Conservation (phyloP, 345 rosid species). For the Carallia pectinifolia region DNA sequence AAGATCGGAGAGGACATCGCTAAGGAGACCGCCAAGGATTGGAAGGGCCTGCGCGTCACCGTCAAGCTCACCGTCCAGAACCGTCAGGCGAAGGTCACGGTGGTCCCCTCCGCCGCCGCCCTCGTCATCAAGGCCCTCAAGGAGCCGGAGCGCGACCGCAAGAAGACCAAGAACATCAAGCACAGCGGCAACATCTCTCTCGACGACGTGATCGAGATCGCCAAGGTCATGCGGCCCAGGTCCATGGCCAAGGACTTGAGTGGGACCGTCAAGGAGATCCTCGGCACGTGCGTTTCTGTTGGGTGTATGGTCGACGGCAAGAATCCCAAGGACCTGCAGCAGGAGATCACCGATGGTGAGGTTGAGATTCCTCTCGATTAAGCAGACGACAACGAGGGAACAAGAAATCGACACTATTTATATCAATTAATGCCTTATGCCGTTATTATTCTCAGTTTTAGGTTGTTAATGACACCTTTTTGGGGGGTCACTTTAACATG, state of each 20-base stretch:
- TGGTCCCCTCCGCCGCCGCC: not conserved
- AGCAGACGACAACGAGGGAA: not conserved
- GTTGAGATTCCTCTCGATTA: constrained; percentile 27
- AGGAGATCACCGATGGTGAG: constrained; percentile 44
- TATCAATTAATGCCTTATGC: constrained; percentile 7
- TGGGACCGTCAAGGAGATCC: constrained; percentile 43
- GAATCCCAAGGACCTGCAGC: constrained; percentile 36
- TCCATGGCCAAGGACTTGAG: constrained; percentile 33
- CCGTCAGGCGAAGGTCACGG: not conserved
- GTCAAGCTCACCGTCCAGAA: constrained; percentile 14
- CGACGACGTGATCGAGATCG: not conserved
- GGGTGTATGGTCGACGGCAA: constrained; percentile 24
- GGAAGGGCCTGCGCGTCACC: constrained; percentile 12
- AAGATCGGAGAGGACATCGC: constrained; percentile 1
- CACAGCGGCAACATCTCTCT: constrained; percentile 1
- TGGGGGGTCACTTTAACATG: too few relatives aligned
- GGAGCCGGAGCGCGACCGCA: constrained; percentile 12
- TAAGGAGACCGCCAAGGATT: constrained; percentile 9
- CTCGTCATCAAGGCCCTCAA: not conserved
- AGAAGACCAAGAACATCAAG: constrained; percentile 15
- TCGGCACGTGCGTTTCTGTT: constrained; percentile 38
- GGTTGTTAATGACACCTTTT: constrained; percentile 13
- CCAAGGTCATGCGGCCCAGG: constrained; percentile 4
- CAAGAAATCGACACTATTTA: not conserved
- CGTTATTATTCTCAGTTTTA: constrained; percentile 34